Evolutionary conservation across 225 moss, liverwort and hornwort species (phyloP).

Genomic region (Physcomitrium patens): DNA sequence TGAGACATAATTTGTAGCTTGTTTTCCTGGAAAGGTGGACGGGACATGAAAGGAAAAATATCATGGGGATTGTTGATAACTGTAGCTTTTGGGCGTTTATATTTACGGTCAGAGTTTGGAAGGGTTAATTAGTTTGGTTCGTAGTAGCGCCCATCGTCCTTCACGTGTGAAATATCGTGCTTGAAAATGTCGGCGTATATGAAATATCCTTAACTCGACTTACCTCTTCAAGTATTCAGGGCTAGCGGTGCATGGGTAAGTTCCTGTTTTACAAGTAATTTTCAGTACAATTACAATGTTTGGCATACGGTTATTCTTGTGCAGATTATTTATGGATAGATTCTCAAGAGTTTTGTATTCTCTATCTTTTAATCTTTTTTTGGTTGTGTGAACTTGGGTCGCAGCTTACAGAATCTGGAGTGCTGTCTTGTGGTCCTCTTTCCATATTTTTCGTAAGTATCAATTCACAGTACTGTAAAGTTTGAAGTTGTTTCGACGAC

Average conservation of each 20-base stretch:
- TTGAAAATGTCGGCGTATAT: slow-evolving; percentile 9
- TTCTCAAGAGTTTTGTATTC: slow-evolving; percentile 1
- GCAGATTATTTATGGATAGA: slow-evolving; percentile 16
- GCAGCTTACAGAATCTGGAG: slow-evolving; percentile 95
- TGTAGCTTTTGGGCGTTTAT: slow-evolving; percentile 1
- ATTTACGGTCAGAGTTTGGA: background rate
- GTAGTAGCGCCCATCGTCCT: slow-evolving; percentile 7
- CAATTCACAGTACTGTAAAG: slow-evolving; percentile 7
- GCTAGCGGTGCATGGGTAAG: slow-evolving; percentile 88
- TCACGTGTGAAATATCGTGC: slow-evolving; percentile 4
- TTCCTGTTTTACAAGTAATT: slow-evolving; percentile 11
- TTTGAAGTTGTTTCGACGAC: slow-evolving; percentile 14
- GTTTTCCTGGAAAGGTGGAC: too few relatives aligned
- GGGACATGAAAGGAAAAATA: too few relatives aligned
- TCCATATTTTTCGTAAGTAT: slow-evolving; percentile 90
- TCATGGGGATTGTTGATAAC: background rate
- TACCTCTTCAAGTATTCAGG: slow-evolving; percentile 99
- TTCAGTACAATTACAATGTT: slow-evolving; percentile 15
- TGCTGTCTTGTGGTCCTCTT: slow-evolving; percentile 98
- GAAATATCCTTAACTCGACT: slow-evolving; percentile 63
- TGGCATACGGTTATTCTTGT: slow-evolving; percentile 14
- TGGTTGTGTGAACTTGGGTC: slow-evolving; percentile 34
- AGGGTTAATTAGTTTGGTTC: slow-evolving; percentile 12
- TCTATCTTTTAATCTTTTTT: slow-evolving; percentile 1
- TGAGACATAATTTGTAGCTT: too few relatives aligned